phyloP scores from a whole-genome alignment of 1,284 basidiomycete genomes.

The Trichosporon sp. region DNA sequence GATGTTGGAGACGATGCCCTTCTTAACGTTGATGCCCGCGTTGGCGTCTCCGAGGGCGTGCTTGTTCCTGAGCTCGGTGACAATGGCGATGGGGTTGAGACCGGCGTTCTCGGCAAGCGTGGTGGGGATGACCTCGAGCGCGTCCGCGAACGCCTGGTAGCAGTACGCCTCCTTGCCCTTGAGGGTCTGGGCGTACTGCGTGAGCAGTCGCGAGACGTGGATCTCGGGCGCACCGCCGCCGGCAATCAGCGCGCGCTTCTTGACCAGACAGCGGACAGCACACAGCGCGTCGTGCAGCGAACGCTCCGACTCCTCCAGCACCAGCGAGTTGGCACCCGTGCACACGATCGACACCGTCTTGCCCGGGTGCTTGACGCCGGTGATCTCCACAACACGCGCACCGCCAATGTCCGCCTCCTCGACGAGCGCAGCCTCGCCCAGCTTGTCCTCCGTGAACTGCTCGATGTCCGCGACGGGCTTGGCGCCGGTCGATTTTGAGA shows the following conservation, averaged over 20 bases:
- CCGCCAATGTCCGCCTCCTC: constrained; percentile 82
- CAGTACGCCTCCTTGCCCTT: constrained; percentile 99
- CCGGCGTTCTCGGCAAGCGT: constrained; percentile 99
- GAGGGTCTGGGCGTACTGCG: constrained; percentile 88
- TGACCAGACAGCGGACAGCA: constrained; percentile 96
- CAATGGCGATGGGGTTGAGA: constrained; percentile 95
- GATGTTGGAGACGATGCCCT: constrained; percentile 95
- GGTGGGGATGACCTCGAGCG: constrained; percentile 95
- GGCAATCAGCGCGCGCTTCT: constrained; percentile 94
- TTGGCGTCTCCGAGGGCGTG: constrained; percentile 93
- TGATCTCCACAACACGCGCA: constrained; percentile 90
- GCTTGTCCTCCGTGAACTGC: constrained; percentile 97
- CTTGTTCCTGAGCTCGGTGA: constrained; percentile 95
- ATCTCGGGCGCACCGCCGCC: constrained; percentile 99
- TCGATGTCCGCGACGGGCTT: constrained; percentile 98
- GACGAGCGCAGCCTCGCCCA: constrained; percentile 92
- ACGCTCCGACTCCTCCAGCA: constrained; percentile 95
- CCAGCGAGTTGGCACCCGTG: constrained; percentile 89
- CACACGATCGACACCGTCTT: constrained; percentile 94
- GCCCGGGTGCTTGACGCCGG: constrained; percentile 92
- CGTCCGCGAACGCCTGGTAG: constrained; percentile 97
- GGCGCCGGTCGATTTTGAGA: constrained; percentile 90
- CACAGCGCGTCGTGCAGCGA: constrained; percentile 98
- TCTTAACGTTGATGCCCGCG: constrained; percentile 97
- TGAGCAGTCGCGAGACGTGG: constrained; percentile 90